Evolutionary conservation across 148 eudicot genomes (phyloP).

Genomic region (Spergularia bocconei): DNA sequence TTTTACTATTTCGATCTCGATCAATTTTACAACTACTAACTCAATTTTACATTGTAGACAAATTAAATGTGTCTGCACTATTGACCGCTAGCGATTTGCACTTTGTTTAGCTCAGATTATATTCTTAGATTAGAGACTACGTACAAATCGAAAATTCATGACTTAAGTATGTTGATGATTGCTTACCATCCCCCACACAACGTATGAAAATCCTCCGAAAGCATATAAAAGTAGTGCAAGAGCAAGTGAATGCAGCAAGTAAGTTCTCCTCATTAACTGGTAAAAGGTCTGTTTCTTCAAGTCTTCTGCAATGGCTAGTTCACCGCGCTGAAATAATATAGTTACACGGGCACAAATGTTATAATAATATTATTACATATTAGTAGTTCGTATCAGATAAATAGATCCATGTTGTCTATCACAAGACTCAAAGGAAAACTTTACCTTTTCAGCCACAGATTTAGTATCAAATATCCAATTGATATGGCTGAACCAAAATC

Average conservation of each 20-base stretch:
- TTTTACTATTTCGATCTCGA: too few relatives aligned
- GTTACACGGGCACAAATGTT: neutral
- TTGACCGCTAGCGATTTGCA: too few relatives aligned
- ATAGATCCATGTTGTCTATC: too few relatives aligned
- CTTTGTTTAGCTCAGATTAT: too few relatives aligned
- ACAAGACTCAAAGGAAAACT: too few relatives aligned
- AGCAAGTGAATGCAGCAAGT: conserved; percentile 48
- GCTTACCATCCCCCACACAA: conserved; percentile 82
- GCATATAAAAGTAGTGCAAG: conserved; percentile 52
- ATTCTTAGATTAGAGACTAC: too few relatives aligned
- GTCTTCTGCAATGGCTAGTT: conserved; percentile 60
- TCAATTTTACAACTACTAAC: too few relatives aligned
- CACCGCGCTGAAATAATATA: conserved; percentile 51
- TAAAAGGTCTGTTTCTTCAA: conserved; percentile 68
- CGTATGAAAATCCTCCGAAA: conserved; percentile 60
- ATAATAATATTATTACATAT: too few relatives aligned
- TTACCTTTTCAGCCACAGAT: conserved; percentile 44
- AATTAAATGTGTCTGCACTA: too few relatives aligned
- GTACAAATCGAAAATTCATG: too few relatives aligned
- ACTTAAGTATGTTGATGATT: neutral
- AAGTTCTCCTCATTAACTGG: conserved; percentile 52
- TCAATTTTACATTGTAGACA: too few relatives aligned
- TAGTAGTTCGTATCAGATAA: too few relatives aligned
- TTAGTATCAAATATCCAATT: conserved; percentile 56
- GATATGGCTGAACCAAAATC: conserved; percentile 79